Conservation (phyloP, 306 rosid genomes). For the Trifolium repens region DNA sequence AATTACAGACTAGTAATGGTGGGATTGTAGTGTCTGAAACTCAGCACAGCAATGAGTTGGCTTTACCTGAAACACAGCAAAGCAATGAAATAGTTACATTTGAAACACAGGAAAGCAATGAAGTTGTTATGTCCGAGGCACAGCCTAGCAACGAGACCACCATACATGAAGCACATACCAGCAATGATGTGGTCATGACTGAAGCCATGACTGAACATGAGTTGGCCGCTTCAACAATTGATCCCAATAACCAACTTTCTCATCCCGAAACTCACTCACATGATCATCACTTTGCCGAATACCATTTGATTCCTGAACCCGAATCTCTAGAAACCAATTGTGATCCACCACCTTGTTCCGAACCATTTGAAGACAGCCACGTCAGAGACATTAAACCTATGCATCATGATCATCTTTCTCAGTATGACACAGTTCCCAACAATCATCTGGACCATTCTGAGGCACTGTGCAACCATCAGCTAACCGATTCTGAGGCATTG, state of each 20-base stretch:
- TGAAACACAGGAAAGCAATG: conserved; percentile 24
- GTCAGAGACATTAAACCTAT: conserved; percentile 46
- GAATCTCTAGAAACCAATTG: conserved; percentile 42
- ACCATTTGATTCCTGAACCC: conserved; percentile 47
- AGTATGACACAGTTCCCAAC: conserved; percentile 41
- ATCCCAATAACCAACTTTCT: conserved; percentile 39
- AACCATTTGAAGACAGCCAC: conserved; percentile 39
- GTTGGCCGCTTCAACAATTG: conserved; percentile 28
- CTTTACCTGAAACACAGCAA: conserved; percentile 24
- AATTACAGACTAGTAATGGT: conserved; percentile 25
- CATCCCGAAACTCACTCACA: conserved; percentile 39
- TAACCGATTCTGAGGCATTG: conserved; percentile 38
- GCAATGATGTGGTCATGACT: conserved; percentile 42
- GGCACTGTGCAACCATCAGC: conserved; percentile 41
- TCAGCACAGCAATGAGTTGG: conserved; percentile 31
- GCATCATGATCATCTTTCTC: conserved; percentile 40
- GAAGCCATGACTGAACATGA: conserved; percentile 44
- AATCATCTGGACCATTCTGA: conserved; percentile 47
- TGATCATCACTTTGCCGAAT: conserved; percentile 36
- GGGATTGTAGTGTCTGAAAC: conserved; percentile 35
- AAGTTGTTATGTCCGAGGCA: conserved; percentile 6
- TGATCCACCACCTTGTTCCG: conserved; percentile 37
- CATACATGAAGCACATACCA: conserved; percentile 22
- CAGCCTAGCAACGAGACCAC: conserved; percentile 30
- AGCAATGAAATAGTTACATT: conserved; percentile 10